phyloP scores from a whole-genome alignment of 108 stramenopile species.

The Cyclotella sp. region DNA sequence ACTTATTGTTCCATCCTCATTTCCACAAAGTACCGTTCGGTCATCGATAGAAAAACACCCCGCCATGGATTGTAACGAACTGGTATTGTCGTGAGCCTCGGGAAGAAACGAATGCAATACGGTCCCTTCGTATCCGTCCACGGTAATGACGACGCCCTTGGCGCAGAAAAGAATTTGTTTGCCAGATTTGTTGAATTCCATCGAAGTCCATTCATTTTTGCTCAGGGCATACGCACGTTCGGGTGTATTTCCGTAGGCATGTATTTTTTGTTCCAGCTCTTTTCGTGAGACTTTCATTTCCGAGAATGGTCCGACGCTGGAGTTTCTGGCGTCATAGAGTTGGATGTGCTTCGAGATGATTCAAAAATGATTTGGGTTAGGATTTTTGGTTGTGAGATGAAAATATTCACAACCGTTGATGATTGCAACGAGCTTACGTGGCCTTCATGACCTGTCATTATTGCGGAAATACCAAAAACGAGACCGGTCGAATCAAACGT shows the following conservation, averaged over 20 bases:
- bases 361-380: background rate
- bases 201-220: conserved; percentile 55
- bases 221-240: conserved; percentile 51
- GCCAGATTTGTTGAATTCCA: conserved; percentile 79
- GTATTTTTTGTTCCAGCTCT: conserved; percentile 53
- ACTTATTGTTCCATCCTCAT: conserved; percentile 69
- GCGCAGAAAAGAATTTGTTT: conserved; percentile 72
- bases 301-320: conserved; percentile 75
- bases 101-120: conserved; percentile 62
- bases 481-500: conserved; percentile 85
- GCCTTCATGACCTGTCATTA: conserved; percentile 55
- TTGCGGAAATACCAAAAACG: conserved; percentile 77
- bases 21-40: conserved; percentile 65
- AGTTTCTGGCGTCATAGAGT: conserved; percentile 85
- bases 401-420: background rate
- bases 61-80: conserved; percentile 33
- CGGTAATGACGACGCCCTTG: conserved; percentile 54
- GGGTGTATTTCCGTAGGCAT: conserved; percentile 24
- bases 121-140: conserved; percentile 85
- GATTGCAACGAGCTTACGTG: conserved; percentile 53
- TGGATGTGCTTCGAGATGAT: conserved; percentile 60
- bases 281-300: conserved; percentile 70
- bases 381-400: background rate
- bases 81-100: conserved; percentile 30
- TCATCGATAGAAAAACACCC: conserved; percentile 82